Evolutionary conservation across 192 early-diverging fungal species (phyloP).

Genomic region (Coemansia sp.): DNA sequence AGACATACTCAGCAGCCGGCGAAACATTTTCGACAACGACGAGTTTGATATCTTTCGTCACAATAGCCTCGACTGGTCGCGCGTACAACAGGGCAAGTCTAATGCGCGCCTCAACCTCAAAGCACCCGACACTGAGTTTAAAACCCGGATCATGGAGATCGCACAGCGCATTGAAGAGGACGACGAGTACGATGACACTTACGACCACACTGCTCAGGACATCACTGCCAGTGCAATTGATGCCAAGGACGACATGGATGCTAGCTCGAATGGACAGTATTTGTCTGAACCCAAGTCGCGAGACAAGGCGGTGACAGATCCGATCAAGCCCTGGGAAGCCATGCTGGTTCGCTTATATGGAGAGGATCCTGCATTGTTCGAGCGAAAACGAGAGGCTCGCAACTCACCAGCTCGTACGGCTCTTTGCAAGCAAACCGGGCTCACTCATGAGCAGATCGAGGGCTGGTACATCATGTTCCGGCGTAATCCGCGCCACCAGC

Average conservation of each 20-base stretch:
- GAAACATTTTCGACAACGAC: conserved; percentile 91
- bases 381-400: conserved; percentile 60
- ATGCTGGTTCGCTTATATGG: conserved; percentile 64
- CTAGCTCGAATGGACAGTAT: conserved; percentile 1
- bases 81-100: conserved; percentile 74
- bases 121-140: conserved; percentile 27
- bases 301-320: conserved; percentile 37
- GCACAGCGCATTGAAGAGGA: conserved; percentile 64
- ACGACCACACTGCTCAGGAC: conserved; percentile 72
- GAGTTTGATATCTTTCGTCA: conserved; percentile 88
- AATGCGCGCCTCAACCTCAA: neutral
- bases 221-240: conserved; percentile 65
- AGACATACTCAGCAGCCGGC: conserved; percentile 59
- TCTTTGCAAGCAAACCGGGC: conserved; percentile 67
- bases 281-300: conserved; percentile 2
- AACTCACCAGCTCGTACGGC: conserved; percentile 61
- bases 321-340: conserved; percentile 63
- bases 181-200: conserved; percentile 93
- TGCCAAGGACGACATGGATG: conserved; percentile 28
- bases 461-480: conserved; percentile 91
- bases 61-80: conserved; percentile 61
- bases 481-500: conserved; percentile 72
- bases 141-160: conserved; percentile 45
- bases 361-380: conserved; percentile 65
- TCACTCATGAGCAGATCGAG: conserved; percentile 90